Percentiles rank a stretch among this genome's conserved stretches.
Evolutionary conservation across 768 basidiomycete species (phyloP).

Genomic region (Suillus americanus): DNA sequence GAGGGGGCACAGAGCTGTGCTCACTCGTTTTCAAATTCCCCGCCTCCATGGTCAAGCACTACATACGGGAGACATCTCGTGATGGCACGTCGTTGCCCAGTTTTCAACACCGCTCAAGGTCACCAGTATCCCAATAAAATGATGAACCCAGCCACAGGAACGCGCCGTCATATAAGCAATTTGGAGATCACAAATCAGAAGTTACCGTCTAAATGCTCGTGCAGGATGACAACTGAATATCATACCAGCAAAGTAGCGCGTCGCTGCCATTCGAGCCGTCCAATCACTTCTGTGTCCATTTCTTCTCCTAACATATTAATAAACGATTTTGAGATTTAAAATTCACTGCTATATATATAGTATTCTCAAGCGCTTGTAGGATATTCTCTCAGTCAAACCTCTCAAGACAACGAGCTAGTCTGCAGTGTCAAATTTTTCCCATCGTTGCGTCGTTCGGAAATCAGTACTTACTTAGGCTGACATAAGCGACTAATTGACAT

Average conservation of each 20-base stretch:
- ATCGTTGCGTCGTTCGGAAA: neutral
- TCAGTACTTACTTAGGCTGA: neutral
- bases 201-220: neutral
- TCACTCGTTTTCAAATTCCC: neutral
- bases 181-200: neutral
- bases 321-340: neutral
- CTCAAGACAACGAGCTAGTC: neutral
- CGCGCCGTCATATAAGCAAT: neutral
- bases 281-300: neutral
- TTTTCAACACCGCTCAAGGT: neutral
- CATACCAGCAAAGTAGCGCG: neutral
- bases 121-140: neutral
- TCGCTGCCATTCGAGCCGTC: neutral
- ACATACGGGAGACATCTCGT: neutral
- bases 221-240: neutral
- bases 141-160: neutral
- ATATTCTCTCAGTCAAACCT: neutral
- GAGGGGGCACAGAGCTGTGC: neutral
- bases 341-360: neutral
- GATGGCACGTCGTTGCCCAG: neutral
- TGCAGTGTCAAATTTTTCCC: neutral
- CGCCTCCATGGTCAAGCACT: neutral
- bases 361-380: neutral
- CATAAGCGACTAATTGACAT: constrained; percentile 5
- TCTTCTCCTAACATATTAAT: neutral